Conservation (phyloP, 768 basidiomycete genomes). For the Suillus occidentalis region DNA sequence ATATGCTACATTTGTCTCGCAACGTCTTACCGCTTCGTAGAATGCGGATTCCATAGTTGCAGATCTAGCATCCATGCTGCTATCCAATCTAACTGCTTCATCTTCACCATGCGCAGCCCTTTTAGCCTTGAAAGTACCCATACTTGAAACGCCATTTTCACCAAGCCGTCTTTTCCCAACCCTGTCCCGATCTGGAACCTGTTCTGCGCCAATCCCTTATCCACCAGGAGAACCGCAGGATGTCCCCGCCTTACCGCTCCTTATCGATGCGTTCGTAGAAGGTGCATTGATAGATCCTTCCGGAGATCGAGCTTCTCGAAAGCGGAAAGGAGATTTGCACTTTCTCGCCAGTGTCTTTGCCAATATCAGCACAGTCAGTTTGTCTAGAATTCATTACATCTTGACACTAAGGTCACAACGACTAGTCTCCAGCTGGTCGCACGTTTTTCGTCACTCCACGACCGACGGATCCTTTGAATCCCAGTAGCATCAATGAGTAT, state of each 20-base stretch:
- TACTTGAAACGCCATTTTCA: conserved; percentile 46
- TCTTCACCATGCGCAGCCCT: conserved; percentile 64
- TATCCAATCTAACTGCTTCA: conserved; percentile 90
- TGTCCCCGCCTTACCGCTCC: conserved; percentile 69
- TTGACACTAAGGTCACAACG: not conserved
- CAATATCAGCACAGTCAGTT: conserved; percentile 77
- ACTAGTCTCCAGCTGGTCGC: conserved; percentile 74
- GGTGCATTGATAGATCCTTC: conserved; percentile 58
- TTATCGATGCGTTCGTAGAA: conserved; percentile 88
- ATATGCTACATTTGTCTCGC: conserved; percentile 8
- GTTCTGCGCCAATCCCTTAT: conserved; percentile 70
- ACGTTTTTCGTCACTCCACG: conserved; percentile 75
- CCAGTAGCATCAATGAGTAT: conserved; percentile 59
- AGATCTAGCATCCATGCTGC: conserved; percentile 94
- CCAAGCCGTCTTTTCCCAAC: conserved; percentile 65
- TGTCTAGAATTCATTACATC: not conserved
- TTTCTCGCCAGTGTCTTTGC: conserved; percentile 95
- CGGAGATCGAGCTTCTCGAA: conserved; percentile 46
- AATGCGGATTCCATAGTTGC: conserved; percentile 89
- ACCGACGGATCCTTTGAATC: conserved; percentile 46
- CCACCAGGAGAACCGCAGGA: conserved; percentile 54
- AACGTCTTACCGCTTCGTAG: conserved; percentile 39
- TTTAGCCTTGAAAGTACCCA: conserved; percentile 61
- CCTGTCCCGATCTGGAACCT: conserved; percentile 79
- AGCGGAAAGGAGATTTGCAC: conserved; percentile 78